Conservation (phyloP, 805 yeast species). For the Yamadazyma kitorensis region DNA sequence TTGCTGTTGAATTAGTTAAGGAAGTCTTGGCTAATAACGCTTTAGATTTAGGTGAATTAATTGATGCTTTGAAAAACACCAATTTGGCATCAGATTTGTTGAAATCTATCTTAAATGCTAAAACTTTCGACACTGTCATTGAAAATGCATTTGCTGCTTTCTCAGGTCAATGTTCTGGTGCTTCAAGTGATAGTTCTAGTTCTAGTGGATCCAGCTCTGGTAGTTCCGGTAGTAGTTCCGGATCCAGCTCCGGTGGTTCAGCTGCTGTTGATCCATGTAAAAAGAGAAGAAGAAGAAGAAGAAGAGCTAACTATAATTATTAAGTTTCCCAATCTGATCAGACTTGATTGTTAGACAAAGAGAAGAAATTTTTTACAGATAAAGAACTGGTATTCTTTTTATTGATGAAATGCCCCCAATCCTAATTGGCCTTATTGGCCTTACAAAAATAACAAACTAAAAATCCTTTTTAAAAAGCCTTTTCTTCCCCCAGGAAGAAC, state of each 20-base stretch:
- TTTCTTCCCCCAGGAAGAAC: too few species aligned
- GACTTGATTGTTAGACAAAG: background rate
- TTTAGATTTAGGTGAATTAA: constrained; percentile 22
- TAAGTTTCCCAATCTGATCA: too few species aligned
- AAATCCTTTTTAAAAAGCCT: background rate
- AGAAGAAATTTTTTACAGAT: too few species aligned
- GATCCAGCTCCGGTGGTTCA: constrained; percentile 3
- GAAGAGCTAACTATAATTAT: constrained; percentile 18
- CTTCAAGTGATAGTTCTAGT: constrained; percentile 3
- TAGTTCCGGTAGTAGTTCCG: constrained; percentile 4
- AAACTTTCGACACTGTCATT: constrained; percentile 32
- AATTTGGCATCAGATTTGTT: constrained; percentile 32
- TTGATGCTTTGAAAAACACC: constrained; percentile 32
- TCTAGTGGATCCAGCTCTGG: constrained; percentile 2
- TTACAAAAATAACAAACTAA: background rate
- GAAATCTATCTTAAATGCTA: constrained; percentile 28
- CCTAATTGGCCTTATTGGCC: background rate
- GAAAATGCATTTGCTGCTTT: constrained; percentile 18
- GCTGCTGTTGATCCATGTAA: background rate
- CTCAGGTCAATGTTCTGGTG: constrained; percentile 4
- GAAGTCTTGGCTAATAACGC: constrained; percentile 29
- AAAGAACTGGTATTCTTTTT: background rate
- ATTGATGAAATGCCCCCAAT: background rate
- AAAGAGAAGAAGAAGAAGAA: constrained; percentile 35
- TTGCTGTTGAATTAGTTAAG: constrained; percentile 32